Conservation (phyloP, 768 basidiomycete genomes). For the Termitomyces titanicus region DNA sequence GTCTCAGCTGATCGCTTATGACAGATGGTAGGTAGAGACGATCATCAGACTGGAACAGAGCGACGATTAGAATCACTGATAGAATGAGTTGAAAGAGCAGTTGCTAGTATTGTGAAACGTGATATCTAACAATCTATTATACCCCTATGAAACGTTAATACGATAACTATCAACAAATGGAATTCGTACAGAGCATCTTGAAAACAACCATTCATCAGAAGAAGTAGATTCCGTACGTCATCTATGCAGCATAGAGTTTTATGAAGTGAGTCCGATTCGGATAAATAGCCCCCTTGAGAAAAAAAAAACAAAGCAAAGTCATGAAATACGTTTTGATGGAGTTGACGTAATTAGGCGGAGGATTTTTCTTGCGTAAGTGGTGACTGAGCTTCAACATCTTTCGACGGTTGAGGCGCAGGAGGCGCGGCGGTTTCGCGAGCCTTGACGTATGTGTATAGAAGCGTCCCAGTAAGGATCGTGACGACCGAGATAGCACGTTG, state of each 20-base stretch:
- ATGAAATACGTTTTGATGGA: background rate
- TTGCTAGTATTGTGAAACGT: background rate
- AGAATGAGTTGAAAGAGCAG: background rate
- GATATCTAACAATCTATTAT: background rate
- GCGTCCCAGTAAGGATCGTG: conserved; percentile 61
- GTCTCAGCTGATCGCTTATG: too few species aligned
- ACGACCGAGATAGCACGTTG: conserved; percentile 58
- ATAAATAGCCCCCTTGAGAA: background rate
- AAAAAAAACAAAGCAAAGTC: background rate
- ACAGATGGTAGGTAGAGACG: too few species aligned
- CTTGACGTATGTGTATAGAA: conserved; percentile 66
- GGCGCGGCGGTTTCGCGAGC: conserved; percentile 38
- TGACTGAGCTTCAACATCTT: conserved; percentile 14
- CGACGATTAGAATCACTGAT: too few species aligned
- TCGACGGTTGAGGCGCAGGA: conserved; percentile 9
- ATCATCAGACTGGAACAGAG: too few species aligned
- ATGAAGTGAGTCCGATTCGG: background rate
- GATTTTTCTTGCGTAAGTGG: conserved; percentile 14
- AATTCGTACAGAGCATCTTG: background rate
- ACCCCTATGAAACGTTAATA: background rate
- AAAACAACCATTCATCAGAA: background rate
- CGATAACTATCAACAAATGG: too few species aligned
- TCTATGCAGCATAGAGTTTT: background rate
- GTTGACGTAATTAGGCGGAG: background rate
- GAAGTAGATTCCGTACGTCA: background rate